A percentile compares a stretch with the other conserved stretches of the same genome.
Evolutionary conservation across 108 stramenopile species (phyloP).

Genomic region (Asterionellopsis glacialis): DNA sequence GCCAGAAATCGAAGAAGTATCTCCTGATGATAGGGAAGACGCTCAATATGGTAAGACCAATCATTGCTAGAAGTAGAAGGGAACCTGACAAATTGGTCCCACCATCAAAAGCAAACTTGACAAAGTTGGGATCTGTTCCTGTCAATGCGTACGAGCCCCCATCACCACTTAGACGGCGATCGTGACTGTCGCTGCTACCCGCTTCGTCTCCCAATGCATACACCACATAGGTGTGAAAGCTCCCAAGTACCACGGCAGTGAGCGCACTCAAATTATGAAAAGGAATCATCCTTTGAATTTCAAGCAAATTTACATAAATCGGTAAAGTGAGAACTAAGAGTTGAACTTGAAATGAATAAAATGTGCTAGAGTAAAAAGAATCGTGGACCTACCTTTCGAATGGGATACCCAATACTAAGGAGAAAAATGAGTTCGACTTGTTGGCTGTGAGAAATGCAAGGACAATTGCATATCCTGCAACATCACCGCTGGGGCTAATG

Average conservation of each 20-base stretch:
- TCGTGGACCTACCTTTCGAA: not conserved
- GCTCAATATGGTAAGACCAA: not conserved
- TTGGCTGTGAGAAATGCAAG: slow-evolving; percentile 7
- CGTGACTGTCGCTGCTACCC: not conserved
- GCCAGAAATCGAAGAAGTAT: slow-evolving; percentile 6
- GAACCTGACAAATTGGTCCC: slow-evolving; percentile 2
- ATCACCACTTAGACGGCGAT: slow-evolving; percentile 7
- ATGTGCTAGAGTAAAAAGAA: too few relatives aligned
- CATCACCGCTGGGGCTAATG: slow-evolving; percentile 3
- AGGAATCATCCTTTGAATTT: not conserved
- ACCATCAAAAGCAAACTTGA: slow-evolving; percentile 3
- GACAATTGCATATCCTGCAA: slow-evolving; percentile 14
- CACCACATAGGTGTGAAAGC: slow-evolving; percentile 3
- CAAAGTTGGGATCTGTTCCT: slow-evolving; percentile 6
- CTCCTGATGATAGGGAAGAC: slow-evolving; percentile 2
- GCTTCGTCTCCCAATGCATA: not conserved
- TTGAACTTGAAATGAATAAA: too few relatives aligned
- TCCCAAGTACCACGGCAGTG: not conserved
- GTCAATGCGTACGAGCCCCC: not conserved
- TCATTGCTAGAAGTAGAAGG: not conserved
- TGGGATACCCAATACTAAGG: slow-evolving; percentile 10
- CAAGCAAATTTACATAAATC: too few relatives aligned
- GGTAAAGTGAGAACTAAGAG: too few relatives aligned
- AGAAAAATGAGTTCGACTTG: slow-evolving; percentile 5
- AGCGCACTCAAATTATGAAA: slow-evolving; percentile 2